phyloP scores from a whole-genome alignment of 2,329 filamentous ascomycete genomes.

The Penicillium sp. region DNA sequence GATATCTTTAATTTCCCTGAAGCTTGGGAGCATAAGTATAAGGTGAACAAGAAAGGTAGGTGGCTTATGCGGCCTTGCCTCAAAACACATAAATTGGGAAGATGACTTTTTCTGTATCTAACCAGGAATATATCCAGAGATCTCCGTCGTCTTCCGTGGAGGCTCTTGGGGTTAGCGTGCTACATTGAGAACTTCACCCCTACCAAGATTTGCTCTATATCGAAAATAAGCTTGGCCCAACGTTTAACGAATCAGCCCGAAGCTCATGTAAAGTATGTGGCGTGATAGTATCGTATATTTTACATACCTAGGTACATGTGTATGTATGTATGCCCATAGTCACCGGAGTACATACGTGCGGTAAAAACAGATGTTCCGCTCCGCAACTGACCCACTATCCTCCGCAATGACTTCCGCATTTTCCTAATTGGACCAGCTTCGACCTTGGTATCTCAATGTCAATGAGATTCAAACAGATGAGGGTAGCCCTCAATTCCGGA shows the following conservation, averaged over 20 bases:
- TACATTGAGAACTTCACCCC: neutral
- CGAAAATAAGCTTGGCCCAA: neutral
- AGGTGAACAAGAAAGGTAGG: neutral
- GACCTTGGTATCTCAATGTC: constrained; percentile 22
- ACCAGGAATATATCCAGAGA: neutral
- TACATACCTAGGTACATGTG: no score
- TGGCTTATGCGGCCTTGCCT: neutral
- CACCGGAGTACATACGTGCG: no score
- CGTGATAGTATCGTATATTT: neutral
- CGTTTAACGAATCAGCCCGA: neutral
- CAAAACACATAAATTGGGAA: neutral
- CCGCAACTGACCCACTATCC: constrained; percentile 6
- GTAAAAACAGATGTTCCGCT: constrained; percentile 9
- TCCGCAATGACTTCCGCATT: constrained; percentile 13
- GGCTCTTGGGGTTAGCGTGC: neutral
- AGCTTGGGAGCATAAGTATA: neutral
- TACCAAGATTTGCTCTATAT: neutral
- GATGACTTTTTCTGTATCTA: no score
- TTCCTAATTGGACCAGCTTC: constrained; percentile 2
- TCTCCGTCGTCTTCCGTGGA: neutral
- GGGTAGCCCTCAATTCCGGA: constrained; percentile 13
- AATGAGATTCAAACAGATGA: constrained; percentile 19
- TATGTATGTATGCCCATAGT: no score
- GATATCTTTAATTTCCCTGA: neutral
- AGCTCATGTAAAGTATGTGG: neutral